phyloP scores from a whole-genome alignment of 108 stramenopile species.

The Cyclotella kingstonii region DNA sequence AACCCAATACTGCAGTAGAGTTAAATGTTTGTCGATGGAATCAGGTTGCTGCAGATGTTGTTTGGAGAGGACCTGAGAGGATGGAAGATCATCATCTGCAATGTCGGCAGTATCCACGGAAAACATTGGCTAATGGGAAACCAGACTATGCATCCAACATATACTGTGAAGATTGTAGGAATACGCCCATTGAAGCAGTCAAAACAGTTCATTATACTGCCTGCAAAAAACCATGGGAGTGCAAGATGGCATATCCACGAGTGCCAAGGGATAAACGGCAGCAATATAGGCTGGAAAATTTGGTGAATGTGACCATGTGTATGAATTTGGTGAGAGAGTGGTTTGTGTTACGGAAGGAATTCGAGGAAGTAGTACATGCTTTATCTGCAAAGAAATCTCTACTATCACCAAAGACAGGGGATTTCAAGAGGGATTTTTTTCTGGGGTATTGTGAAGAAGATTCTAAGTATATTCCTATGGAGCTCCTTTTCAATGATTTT shows the following conservation, averaged over 20 bases:
- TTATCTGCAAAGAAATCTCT: conserved; percentile 28
- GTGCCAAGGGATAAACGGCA: conserved; percentile 51
- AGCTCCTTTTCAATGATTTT: conserved; percentile 51
- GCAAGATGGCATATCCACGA: conserved; percentile 52
- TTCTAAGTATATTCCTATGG: conserved; percentile 52
- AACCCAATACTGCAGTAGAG: conserved; percentile 49
- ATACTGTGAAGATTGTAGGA: conserved; percentile 63
- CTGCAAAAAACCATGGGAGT: conserved; percentile 81
- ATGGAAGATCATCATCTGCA: conserved; percentile 55
- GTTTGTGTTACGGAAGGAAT: conserved; percentile 56
- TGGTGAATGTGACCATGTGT: conserved; percentile 67
- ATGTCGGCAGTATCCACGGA: conserved; percentile 61
- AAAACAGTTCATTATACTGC: conserved; percentile 72
- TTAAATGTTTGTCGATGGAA: conserved; percentile 65
- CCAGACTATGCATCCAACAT: conserved; percentile 56
- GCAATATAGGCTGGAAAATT: conserved; percentile 53
- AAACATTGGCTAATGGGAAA: conserved; percentile 30
- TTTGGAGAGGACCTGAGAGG: conserved; percentile 55
- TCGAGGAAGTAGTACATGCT: conserved; percentile 49
- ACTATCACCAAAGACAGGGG: conserved; percentile 36
- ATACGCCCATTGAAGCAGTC: conserved; percentile 49
- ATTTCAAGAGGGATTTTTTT: conserved; percentile 52
- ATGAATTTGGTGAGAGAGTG: conserved; percentile 52
- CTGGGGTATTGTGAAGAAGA: conserved; percentile 53
- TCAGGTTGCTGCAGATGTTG: conserved; percentile 55